Evolutionary conservation across 139 green algal genomes (phyloP), one percentile per base, ranked within the genome.

Genomic region (Chlorella sp.): DNA sequence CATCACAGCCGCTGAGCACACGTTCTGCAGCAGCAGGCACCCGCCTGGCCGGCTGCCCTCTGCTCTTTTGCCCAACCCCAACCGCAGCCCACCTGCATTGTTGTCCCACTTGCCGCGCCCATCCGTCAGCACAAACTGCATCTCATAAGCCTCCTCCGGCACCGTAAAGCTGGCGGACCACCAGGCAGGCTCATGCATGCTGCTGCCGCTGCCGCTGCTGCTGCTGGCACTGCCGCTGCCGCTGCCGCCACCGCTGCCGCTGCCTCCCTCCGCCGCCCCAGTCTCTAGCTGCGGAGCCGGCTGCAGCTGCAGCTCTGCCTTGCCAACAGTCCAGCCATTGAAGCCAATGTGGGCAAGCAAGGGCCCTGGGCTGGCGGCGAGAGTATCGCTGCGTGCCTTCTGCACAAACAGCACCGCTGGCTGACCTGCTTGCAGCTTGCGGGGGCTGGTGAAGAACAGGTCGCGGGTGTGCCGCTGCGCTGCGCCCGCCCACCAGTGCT

Each of bases 121-220:
- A 38, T 88, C 87, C 2, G 47, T 85, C 44, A 91, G 83, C 18
- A 82, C 88, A 78, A 90, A 80, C 76, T 91, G 80, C 82, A 91
- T 85, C 57, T 91, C 88, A 34, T 88, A 91, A 1, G 82, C 82
- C 18, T 88, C 78, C 0, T 68, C 26, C 4, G 88, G 86, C 44
- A 90, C 87, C 34, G 32, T 67, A 67, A 90, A 72, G 34, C 41
- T 56, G 26, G 70, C 36, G 0, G 56, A 16, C 57, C 70, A 62
- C 75, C 75, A 82, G 2, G 21, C 25, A 41, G 36, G 34, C 11
- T 16, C 30, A 28, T 17, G 20, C 4, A 15, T 15, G 32, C 34
- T 47, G 74, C 32, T 9, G 32, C 32, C 12, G 25, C 23, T 32
- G 20, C 44, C 44, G 44, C 44, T 51, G 44, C 7, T 51, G 9